Evolutionary conservation across 2,329 filamentous ascomycete genomes (phyloP).

Genomic region (Emergomyces orientalis): DNA sequence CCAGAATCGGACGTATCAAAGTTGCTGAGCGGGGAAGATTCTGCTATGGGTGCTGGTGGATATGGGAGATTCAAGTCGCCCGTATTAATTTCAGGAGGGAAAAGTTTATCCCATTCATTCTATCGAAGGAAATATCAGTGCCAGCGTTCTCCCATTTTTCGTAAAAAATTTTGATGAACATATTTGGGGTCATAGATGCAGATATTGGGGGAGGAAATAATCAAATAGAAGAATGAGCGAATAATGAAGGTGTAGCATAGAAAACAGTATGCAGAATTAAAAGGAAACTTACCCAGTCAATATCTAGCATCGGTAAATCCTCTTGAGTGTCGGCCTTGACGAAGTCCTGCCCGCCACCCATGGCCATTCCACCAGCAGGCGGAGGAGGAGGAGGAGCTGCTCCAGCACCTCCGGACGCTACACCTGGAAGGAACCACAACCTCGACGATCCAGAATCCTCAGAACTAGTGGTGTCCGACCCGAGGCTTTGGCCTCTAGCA

Average conservation of each 20-base stretch:
- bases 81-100: constrained; percentile 41
- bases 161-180: background rate
- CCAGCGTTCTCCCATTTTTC: background rate
- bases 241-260: background rate
- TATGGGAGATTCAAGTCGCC: constrained; percentile 45
- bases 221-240: background rate
- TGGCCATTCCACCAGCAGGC: constrained; percentile 9
- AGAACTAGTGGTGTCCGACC: constrained; percentile 12
- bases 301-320: constrained; percentile 40
- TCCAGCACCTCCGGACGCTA: constrained; percentile 12
- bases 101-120: constrained; percentile 30
- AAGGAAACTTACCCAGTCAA: constrained; percentile 54
- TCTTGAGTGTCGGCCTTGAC: constrained; percentile 16
- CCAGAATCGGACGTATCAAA: background rate
- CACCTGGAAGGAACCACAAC: constrained; percentile 16
- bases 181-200: background rate
- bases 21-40: background rate
- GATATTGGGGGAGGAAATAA: background rate
- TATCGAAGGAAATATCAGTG: constrained; percentile 11
- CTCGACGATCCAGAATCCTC: constrained; percentile 13
- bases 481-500: constrained; percentile 11
- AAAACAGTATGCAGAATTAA: background rate
- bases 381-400: constrained; percentile 8
- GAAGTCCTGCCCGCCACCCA: constrained; percentile 15
- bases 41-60: background rate